Evolutionary conservation across 2,329 filamentous ascomycete genomes (phyloP), one percentile per base, ranked within the genome.

Genomic region (Arachnomyces sp.): DNA sequence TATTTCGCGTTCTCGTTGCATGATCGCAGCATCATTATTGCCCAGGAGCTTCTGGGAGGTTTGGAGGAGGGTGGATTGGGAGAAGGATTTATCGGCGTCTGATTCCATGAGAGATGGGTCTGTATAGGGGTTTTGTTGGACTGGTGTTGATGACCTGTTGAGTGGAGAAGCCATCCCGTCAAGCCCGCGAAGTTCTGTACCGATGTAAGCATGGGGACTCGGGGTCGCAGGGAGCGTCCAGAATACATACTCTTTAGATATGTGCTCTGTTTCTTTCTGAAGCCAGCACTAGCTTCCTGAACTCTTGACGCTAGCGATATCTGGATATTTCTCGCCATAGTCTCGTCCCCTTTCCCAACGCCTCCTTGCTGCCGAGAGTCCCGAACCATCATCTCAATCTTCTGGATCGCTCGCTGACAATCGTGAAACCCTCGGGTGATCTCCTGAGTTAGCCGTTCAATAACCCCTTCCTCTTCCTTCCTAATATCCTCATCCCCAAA

Each of bases 401-500:
- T 77, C 67, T 94, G 80, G 53, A 98, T 94, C 42, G 84, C 82
- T 44, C 79, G 77, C 61, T 96, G 89, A 60, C 92, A 98, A 39
- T 83, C 77, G 55, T 94, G 88, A 58, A 98, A 98, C 32, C 78
- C 77, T 45, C 79, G 78, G 1, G 92, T 98, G 55, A 98, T 92
- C 45, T 84, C 78, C 63, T 93, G 86, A 0, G 92, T 98, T 55
- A 96, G 70, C 46, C 73, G 72, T 67, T 98, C 92, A 54, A 98
- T 98, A 58, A 93, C 82, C 37, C 77, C 70, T 67, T 96, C 92
- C 61, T 98, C 92, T 45, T 77, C 76, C 59, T 73, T 81, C 66
- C 94, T 92, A 31, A 87, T 77, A 40, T 88, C 85, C 53, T 96
- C 90, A 55, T 98, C 92, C 57, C 96, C 88, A 65, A 98, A 98